Conservation (phyloP, 1,139 yeast species). For the Yamadazyma buinensis region DNA sequence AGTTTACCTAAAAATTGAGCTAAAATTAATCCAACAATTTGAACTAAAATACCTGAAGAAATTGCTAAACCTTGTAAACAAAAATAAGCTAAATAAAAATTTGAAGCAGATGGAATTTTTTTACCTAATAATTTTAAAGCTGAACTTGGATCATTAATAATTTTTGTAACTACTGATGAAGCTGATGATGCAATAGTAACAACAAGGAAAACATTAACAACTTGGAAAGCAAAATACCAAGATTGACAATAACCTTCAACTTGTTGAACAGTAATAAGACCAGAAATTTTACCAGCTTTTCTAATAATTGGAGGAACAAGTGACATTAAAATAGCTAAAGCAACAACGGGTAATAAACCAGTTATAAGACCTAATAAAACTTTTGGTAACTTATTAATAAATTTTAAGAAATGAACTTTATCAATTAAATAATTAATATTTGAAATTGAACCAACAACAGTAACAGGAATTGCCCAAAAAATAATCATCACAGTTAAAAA, state of each 20-base stretch:
- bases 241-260: slow-evolving; percentile 80
- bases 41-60: slow-evolving; percentile 36
- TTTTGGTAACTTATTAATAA: slow-evolving; percentile 66
- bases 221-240: slow-evolving; percentile 86
- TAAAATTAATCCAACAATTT: slow-evolving; percentile 42
- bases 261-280: slow-evolving; percentile 65
- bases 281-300: slow-evolving; percentile 65
- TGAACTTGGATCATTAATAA: slow-evolving; percentile 50
- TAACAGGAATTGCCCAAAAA: slow-evolving; percentile 94
- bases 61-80: slow-evolving; percentile 43
- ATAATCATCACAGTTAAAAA: slow-evolving; percentile 55
- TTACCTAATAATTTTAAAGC: slow-evolving; percentile 57
- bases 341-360: slow-evolving; percentile 79
- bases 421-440: slow-evolving; percentile 71
- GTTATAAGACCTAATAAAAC: slow-evolving; percentile 76
- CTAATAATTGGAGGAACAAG: slow-evolving; percentile 68
- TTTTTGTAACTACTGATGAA: slow-evolving; percentile 63
- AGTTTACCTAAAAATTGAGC: slow-evolving; percentile 44
- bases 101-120: slow-evolving; percentile 69
- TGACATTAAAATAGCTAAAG: slow-evolving; percentile 79
- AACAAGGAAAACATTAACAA: slow-evolving; percentile 78
- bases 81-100: slow-evolving; percentile 57
- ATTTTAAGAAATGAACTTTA: slow-evolving; percentile 64
- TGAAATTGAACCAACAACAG: slow-evolving; percentile 90
- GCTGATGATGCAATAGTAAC: slow-evolving; percentile 76